These are phyloP conservation scores for Sporothrix globosa DNA, from an alignment of 2,329 filamentous ascomycete species.

Conservation along the genomic window DNA sequence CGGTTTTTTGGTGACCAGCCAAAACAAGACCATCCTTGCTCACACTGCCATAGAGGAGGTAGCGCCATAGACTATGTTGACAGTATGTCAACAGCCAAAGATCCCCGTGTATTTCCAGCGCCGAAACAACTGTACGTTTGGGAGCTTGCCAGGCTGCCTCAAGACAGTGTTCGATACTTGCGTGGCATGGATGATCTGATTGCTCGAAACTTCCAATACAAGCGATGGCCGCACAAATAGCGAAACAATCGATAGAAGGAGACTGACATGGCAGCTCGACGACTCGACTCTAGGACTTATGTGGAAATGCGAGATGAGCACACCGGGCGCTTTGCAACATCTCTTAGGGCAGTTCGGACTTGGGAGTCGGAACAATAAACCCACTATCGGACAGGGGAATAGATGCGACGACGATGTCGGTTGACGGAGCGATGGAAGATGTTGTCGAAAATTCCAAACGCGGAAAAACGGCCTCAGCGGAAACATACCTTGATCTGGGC, in stretches of 20 bases:
- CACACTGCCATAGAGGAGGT: conserved; percentile 31
- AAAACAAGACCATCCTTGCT: conserved; percentile 32
- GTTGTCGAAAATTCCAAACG: conserved; percentile 72
- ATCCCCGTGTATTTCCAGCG: conserved; percentile 29
- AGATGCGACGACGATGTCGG: conserved; percentile 37
- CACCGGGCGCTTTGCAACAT: conserved; percentile 27
- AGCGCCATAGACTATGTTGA: conserved; percentile 25
- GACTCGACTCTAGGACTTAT: conserved; percentile 32
- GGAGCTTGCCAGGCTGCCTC: conserved; percentile 60
- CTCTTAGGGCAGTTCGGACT: conserved; percentile 14
- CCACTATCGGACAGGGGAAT: conserved; percentile 34
- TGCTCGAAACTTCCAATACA: conserved; percentile 61
- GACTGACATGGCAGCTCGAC: conserved; percentile 40
- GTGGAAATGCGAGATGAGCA: conserved; percentile 30
- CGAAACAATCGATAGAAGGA: conserved; percentile 49
- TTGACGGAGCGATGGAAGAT: conserved; percentile 39
- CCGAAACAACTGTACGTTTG: conserved; percentile 18
- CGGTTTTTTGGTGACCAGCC: conserved; percentile 41
- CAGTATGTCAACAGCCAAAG: conserved; percentile 25
- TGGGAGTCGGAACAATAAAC: neutral
- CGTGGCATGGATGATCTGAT: conserved; percentile 52
- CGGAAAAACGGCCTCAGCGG: conserved; percentile 70
- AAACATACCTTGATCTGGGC: conserved; percentile 99
- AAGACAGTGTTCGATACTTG: conserved; percentile 45
- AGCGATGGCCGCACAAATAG: conserved; percentile 29